Evolutionary conservation across 176 grass and related monocot species (phyloP).

Genomic region (Hsuehochloa calcarea): DNA sequence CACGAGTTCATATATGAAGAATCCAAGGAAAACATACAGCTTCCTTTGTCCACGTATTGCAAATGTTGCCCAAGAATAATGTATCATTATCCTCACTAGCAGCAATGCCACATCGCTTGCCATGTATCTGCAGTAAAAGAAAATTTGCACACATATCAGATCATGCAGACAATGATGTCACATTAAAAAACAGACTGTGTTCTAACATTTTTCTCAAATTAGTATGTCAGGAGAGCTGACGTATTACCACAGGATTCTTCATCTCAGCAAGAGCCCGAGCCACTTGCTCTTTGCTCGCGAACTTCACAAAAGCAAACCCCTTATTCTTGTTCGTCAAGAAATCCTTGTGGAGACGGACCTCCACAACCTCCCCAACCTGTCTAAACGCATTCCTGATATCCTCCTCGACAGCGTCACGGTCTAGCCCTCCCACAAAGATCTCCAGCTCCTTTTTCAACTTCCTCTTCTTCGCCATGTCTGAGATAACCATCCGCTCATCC

Average conservation of each 20-base stretch:
- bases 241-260: conserved; percentile 62
- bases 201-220: neutral
- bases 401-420: conserved; percentile 56
- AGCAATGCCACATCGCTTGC: conserved; percentile 56
- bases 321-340: conserved; percentile 65
- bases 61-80: conserved; percentile 74
- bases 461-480: conserved; percentile 57
- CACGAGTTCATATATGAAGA: neutral
- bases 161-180: neutral
- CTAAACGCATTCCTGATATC: conserved; percentile 61
- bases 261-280: conserved; percentile 52
- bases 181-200: neutral
- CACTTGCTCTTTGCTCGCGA: conserved; percentile 60
- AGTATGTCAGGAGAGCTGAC: neutral
- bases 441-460: conserved; percentile 70
- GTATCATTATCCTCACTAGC: conserved; percentile 76
- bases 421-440: conserved; percentile 72
- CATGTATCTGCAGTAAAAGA: conserved; percentile 46
- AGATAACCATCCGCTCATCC: conserved; percentile 48
- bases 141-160: neutral
- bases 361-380: conserved; percentile 54
- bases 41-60: conserved; percentile 87
- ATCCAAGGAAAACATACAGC: conserved; percentile 33
- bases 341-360: conserved; percentile 67
- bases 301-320: conserved; percentile 75